Base-by-base conservation (phyloP, 805 yeast species). In the Barnettozyma botsteinii region DNA sequence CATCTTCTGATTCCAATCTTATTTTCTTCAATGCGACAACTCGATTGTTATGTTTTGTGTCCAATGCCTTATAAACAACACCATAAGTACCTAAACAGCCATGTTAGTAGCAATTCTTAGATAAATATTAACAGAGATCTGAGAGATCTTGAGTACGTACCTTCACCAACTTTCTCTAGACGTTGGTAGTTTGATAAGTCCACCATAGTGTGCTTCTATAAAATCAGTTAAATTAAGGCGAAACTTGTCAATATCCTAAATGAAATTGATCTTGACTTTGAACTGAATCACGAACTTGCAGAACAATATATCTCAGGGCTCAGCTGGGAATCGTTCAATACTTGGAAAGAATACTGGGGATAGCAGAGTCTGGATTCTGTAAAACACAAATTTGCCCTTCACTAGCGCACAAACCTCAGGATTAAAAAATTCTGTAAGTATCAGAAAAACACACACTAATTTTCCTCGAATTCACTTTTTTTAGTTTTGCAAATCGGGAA, bases 161-260 rank as follows among this genome's bases (percentile, higher is more conserved):
- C 97, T 67, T 93, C 98, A 33, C 98, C 98, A 37, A 93, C 86
- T 64, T 93, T 93, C 62, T 93, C 98, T 49, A 91, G 78, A 56
- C 94, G 84, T 60, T 88, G 95, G 64, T 83, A 91, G 62, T 91
- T 95, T 27, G 88, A 79, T 47, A 93, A 70, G 55, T 93, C 98
- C 20, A 49, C 57, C 60, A 55, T 55, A 7, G 17, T 15, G 27
- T 13, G 9, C 11, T 28, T 8, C 10, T 22, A n/a, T n/a, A n/a
- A n/a, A n/a, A n/a, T n/a, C n/a, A n/a, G n/a, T n/a, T n/a, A n/a
- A n/a, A n/a, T n/a, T n/a, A n/a, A n/a, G n/a, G n/a, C n/a, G n/a
- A n/a, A n/a, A n/a, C n/a, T n/a, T n/a, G n/a, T n/a, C n/a, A n/a
- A n/a, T n/a, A n/a, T n/a, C n/a, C 9, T 21, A 21, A 21, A 21